phyloP scores from a whole-genome alignment of 2,329 filamentous ascomycete genomes.

The Arthrobotrys sinensis region DNA sequence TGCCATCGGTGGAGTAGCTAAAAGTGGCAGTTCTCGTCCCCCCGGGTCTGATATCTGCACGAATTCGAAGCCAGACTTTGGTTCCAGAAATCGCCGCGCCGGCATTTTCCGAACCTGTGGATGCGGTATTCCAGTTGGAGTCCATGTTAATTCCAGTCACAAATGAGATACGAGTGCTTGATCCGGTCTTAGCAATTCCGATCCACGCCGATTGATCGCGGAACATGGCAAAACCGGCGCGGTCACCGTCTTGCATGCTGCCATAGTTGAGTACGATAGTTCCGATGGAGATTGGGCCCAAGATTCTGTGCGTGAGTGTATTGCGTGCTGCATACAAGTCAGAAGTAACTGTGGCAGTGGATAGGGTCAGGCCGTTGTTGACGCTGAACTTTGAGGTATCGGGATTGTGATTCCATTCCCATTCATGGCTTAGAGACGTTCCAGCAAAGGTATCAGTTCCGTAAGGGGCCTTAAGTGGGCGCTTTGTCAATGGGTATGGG shows the following conservation, averaged over 20 bases:
- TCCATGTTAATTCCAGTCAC: constrained; percentile 66
- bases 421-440: constrained; percentile 68
- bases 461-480: constrained; percentile 62
- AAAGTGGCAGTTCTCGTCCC: constrained; percentile 65
- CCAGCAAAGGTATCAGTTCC: constrained; percentile 71
- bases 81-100: constrained; percentile 57
- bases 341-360: constrained; percentile 49
- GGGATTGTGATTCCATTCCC: constrained; percentile 78
- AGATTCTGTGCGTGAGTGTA: constrained; percentile 72
- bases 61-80: constrained; percentile 66
- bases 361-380: constrained; percentile 66
- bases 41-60: constrained; percentile 67
- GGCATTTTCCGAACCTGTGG: constrained; percentile 64
- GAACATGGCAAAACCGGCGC: constrained; percentile 72
- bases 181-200: constrained; percentile 69
- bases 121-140: constrained; percentile 67
- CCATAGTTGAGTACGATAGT: constrained; percentile 72
- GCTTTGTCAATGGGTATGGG: constrained; percentile 66
- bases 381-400: constrained; percentile 70
- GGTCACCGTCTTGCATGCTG: constrained; percentile 72
- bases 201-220: constrained; percentile 73
- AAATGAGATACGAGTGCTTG: constrained; percentile 64
- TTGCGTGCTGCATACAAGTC: constrained; percentile 69
- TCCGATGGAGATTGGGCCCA: constrained; percentile 70
- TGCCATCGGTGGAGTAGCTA: constrained; percentile 67